Conservation (phyloP, 108 stramenopile genomes). For the Nitzschia putrida region DNA sequence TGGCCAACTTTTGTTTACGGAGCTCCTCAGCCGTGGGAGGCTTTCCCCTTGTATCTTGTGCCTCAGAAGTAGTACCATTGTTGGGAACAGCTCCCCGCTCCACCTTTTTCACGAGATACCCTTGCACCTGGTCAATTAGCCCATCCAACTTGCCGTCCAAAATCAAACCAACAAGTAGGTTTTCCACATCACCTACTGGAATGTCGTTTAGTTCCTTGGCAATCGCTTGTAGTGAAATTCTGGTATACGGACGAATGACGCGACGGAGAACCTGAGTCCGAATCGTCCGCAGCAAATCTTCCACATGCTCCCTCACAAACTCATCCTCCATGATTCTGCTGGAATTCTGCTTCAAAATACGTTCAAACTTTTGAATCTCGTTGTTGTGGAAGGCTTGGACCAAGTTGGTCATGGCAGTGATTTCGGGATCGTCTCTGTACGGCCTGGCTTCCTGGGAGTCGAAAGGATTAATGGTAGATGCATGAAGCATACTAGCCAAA, state of each 20-base stretch:
- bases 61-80: background rate
- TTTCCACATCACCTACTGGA: slow-evolving; percentile 82
- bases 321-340: slow-evolving; percentile 91
- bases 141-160: slow-evolving; percentile 84
- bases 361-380: slow-evolving; percentile 74
- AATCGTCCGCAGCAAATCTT: slow-evolving; percentile 87
- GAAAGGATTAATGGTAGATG: slow-evolving; percentile 90
- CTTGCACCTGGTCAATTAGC: slow-evolving; percentile 75
- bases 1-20: slow-evolving; percentile 7
- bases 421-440: slow-evolving; percentile 91
- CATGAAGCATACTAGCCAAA: slow-evolving; percentile 91
- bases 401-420: slow-evolving; percentile 91
- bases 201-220: slow-evolving; percentile 86
- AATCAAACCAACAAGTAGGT: slow-evolving; percentile 82
- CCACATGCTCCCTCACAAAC: slow-evolving; percentile 86
- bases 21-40: slow-evolving; percentile 1
- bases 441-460: slow-evolving; percentile 93
- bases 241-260: slow-evolving; percentile 85
- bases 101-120: slow-evolving; percentile 49
- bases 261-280: slow-evolving; percentile 86
- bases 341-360: slow-evolving; percentile 75
- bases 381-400: slow-evolving; percentile 88
- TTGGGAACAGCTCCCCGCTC: slow-evolving; percentile 16
- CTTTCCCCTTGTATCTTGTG: background rate
- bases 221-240: slow-evolving; percentile 77